A percentile compares a stretch with the other conserved stretches of the same genome.
Evolutionary conservation across 257 asterid genomes (phyloP).

Genomic region (Plantago elongata): DNA sequence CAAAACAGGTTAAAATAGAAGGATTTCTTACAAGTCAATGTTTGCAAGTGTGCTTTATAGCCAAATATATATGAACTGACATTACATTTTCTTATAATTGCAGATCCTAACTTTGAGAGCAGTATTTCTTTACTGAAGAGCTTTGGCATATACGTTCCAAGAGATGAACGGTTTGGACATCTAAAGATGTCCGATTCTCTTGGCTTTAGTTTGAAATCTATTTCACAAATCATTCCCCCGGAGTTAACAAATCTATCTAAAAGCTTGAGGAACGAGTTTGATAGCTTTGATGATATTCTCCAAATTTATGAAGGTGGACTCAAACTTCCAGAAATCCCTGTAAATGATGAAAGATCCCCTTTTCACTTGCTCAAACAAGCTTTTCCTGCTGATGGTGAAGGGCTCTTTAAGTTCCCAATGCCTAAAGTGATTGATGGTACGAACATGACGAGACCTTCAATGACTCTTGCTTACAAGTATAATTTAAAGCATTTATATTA

Average conservation of each 20-base stretch:
- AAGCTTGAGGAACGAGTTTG: conserved; percentile 41
- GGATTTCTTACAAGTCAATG: neutral
- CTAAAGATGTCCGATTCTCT: conserved; percentile 55
- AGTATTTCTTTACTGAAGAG: no score
- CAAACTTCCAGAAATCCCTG: conserved; percentile 28
- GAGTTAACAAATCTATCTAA: conserved; percentile 39
- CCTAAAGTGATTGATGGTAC: conserved; percentile 57
- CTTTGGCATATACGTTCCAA: conserved; percentile 44
- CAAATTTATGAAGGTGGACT: conserved; percentile 45
- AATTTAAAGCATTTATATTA: no score
- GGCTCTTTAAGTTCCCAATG: conserved; percentile 43
- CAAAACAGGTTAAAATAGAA: conserved; percentile 30
- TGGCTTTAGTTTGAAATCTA: conserved; percentile 41
- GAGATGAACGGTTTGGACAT: conserved; percentile 63
- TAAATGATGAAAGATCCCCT: conserved; percentile 19
- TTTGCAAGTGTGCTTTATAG: no score
- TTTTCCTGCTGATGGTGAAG: conserved; percentile 43
- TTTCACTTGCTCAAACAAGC: conserved; percentile 39
- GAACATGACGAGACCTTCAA: no score
- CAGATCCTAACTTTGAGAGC: conserved; percentile 22
- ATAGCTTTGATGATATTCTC: conserved; percentile 37
- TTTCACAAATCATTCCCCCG: conserved; percentile 45
- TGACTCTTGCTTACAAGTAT: no score
- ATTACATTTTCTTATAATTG: neutral
- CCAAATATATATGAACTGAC: neutral